Evolutionary conservation across 139 green algal genomes (phyloP).

Genomic region (Axilococcus clingmanii): DNA sequence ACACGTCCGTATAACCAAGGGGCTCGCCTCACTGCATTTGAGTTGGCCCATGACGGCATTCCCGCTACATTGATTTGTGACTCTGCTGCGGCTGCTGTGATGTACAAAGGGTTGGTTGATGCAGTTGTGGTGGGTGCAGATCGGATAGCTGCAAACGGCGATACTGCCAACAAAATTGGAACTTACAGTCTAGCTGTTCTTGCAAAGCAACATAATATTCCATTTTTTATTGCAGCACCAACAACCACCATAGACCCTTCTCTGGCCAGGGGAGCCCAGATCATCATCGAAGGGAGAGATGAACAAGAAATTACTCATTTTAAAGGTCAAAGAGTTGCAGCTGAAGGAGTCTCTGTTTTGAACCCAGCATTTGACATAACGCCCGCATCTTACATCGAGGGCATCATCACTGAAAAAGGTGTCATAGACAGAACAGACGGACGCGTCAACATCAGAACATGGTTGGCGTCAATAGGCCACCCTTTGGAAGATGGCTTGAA

Average conservation of each 20-base stretch:
- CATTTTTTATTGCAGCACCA: conserved; percentile 92
- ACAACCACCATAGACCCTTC: conserved; percentile 78
- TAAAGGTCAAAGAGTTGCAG: conserved; percentile 48
- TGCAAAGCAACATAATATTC: conserved; percentile 55
- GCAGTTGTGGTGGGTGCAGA: conserved; percentile 94
- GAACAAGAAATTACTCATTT: conserved; percentile 78
- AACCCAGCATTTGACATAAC: conserved; percentile 96
- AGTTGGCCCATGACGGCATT: conserved; percentile 84
- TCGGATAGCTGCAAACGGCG: conserved; percentile 76
- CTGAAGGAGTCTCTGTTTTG: conserved; percentile 75
- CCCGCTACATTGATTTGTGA: conserved; percentile 86
- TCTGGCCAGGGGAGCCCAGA: conserved; percentile 51
- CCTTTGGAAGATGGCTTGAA: too few species aligned
- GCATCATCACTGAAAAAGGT: conserved; percentile 93
- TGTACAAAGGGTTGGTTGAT: conserved; percentile 32
- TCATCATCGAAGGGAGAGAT: conserved; percentile 82
- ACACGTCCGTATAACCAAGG: conserved; percentile 96
- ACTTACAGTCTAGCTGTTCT: conserved; percentile 67
- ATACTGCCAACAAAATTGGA: conserved; percentile 93
- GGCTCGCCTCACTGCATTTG: conserved; percentile 87
- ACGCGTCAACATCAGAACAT: conserved; percentile 41
- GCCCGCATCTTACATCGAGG: conserved; percentile 69
- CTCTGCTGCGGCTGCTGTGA: conserved; percentile 74
- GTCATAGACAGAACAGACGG: conserved; percentile 38
- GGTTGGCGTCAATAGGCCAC: too few species aligned